These are phyloP conservation scores for Leptographium radiaticola DNA, from an alignment of 2,329 filamentous ascomycete species.

Conservation along the genomic window DNA sequence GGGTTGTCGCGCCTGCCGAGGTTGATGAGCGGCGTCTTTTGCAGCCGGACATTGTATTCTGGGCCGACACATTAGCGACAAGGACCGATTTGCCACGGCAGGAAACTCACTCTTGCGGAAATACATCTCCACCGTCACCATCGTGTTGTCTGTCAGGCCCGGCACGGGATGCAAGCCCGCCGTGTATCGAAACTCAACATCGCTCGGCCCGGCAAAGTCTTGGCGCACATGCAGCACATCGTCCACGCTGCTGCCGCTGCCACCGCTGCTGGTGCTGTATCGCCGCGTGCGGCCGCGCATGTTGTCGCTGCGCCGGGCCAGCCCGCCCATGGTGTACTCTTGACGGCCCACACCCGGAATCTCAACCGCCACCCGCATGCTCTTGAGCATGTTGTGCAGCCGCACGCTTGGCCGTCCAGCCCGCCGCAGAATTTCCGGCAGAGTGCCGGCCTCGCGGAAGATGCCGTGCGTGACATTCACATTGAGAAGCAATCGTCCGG, in stretches of 20 bases:
- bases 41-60: neutral
- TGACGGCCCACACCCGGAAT: slow-evolving; percentile 20
- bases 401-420: slow-evolving; percentile 1
- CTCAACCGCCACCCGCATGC: slow-evolving; percentile 17
- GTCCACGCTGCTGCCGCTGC: neutral
- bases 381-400: slow-evolving; percentile 5
- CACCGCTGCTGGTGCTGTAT: neutral
- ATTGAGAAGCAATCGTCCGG: slow-evolving; percentile 40
- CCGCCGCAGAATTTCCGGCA: slow-evolving; percentile 20
- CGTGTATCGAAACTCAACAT: neutral
- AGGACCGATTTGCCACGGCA: neutral
- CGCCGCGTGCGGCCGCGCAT: neutral
- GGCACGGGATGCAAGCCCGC: neutral
- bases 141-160: neutral
- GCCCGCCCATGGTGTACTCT: slow-evolving; percentile 14
- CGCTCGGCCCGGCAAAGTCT: slow-evolving; percentile 1
- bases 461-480: slow-evolving; percentile 40
- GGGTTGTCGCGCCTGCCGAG: slow-evolving; percentile 44
- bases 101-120: slow-evolving; percentile 7
- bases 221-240: neutral
- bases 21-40: slow-evolving; percentile 47
- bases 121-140: slow-evolving; percentile 4
- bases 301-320: slow-evolving; percentile 3
- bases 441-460: slow-evolving; percentile 28
- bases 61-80: neutral